Evolutionary conservation across 2,329 filamentous ascomycete species (phyloP), one percentile per base, ranked within the genome.

Genomic region (Parafenestella ontariensis): DNA sequence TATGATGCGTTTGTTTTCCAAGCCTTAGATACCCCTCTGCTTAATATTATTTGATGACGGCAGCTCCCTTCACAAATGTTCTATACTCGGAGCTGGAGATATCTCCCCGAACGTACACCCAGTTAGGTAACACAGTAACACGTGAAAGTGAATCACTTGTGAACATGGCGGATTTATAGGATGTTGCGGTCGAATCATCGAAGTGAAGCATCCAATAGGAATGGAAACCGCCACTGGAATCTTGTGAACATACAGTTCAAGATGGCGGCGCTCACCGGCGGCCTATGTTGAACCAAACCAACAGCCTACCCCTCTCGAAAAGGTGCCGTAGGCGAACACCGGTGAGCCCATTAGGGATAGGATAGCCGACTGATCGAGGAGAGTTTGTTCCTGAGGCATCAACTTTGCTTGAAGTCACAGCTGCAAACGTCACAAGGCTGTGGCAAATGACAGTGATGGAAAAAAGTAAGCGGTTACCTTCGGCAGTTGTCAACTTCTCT

Each of bases 1-100:
- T 69, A 34, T 70, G 47, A 52, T 31, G 20, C 39, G 53, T 31
- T 15, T 20, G 21, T 42, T 52, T 46, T 53, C 36, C 15, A 43
- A 26, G 40, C 43, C 31, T 46, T 33, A 53, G 59, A 66, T 64
- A 66, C 61, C 59, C 58, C 31, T 54, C 15, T 39, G 34, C 15
- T 24, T 36, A 20, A 7, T 34, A 17, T 13, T 4, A n/a, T 34
- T 13, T 34, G 5, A 26, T 26, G 24, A 26, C n/a, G n/a, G n/a
- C n/a, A n/a, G n/a, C n/a, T n/a, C n/a, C n/a, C n/a, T n/a, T n/a
- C n/a, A n/a, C n/a, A n/a, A n/a, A n/a, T n/a, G n/a, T 28, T 28
- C 15, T 8, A 8, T 11, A 31, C 28, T 31, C 28, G 28, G 28
- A 11, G 15, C 3, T 13, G 28, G 28, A 31, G 17, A 34, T 5